Percentiles rank a stretch among this genome's conserved stretches.
phyloP scores from a whole-genome alignment of 805 yeast genomes.

The Huiozyma sinensis region DNA sequence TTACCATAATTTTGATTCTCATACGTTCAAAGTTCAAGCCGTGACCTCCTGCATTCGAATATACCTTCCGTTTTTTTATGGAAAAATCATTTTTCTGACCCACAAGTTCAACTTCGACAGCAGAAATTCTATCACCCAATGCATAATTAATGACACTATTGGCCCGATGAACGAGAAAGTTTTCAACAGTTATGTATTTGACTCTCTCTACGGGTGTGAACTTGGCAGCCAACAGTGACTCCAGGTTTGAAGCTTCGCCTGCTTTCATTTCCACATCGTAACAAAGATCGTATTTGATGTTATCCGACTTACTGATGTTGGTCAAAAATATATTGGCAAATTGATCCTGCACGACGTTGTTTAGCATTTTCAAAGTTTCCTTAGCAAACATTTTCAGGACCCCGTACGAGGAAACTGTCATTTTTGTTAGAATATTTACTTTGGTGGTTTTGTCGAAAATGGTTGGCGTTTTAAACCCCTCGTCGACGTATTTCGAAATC shows the following conservation, averaged over 20 bases:
- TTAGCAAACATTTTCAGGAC: conserved; percentile 54
- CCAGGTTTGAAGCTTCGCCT: conserved; percentile 18
- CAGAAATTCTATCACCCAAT: conserved; percentile 37
- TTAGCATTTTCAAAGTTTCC: conserved; percentile 55
- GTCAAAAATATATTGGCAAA: conserved; percentile 68
- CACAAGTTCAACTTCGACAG: conserved; percentile 28
- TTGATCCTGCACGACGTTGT: conserved; percentile 74
- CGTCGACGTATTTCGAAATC: conserved; percentile 33
- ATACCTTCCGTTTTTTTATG: conserved; percentile 39
- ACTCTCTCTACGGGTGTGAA: conserved; percentile 67
- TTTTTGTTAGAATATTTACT: conserved; percentile 71
- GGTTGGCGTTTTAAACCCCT: conserved; percentile 65
- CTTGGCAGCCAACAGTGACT: conserved; percentile 28
- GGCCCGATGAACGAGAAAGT: conserved; percentile 51
- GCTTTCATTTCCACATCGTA: conserved; percentile 40
- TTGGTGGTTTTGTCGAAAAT: conserved; percentile 67
- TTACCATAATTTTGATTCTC: conserved; percentile 54
- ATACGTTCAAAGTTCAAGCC: conserved; percentile 26
- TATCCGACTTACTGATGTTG: conserved; percentile 38
- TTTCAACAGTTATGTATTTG: conserved; percentile 58
- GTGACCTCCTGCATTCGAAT: conserved; percentile 26
- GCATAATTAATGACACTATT: conserved; percentile 47
- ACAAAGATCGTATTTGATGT: conserved; percentile 55
- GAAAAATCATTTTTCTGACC: conserved; percentile 25
- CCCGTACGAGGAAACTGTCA: conserved; percentile 58